phyloP scores from a whole-genome alignment of 345 rosid species.

The Acer yangbiense region DNA sequence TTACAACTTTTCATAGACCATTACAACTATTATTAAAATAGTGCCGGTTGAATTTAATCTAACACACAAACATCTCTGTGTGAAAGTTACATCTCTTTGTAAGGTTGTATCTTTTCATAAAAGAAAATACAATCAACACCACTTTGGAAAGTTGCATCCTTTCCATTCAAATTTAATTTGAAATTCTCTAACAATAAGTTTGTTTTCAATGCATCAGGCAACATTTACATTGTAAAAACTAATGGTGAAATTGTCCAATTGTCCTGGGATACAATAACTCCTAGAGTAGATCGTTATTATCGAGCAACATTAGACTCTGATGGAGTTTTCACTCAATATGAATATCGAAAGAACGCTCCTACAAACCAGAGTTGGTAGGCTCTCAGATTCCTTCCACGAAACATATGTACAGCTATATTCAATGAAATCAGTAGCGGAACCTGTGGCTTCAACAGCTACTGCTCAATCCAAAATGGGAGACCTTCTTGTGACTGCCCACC shows the following conservation, averaged over 20 bases:
- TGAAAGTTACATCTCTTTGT: too few relatives aligned
- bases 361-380: neutral
- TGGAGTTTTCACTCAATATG: conserved; percentile 28
- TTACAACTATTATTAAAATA: too few relatives aligned
- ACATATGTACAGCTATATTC: conserved; percentile 10
- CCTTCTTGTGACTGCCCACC: conserved; percentile 28
- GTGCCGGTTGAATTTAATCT: too few relatives aligned
- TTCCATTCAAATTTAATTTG: too few relatives aligned
- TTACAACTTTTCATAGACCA: too few relatives aligned
- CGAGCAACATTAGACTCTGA: conserved; percentile 33
- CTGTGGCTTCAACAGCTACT: conserved; percentile 36
- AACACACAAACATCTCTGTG: too few relatives aligned
- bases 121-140: too few relatives aligned
- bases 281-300: conserved; percentile 8
- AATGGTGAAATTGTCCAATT: conserved; percentile 12
- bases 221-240: neutral
- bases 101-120: too few relatives aligned
- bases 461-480: conserved; percentile 15
- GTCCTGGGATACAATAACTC: rapidly evolving
- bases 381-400: neutral
- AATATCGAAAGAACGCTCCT: conserved; percentile 17
- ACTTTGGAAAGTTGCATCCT: too few relatives aligned
- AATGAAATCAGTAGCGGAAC: conserved; percentile 14
- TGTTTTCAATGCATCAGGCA: conserved; percentile 25
- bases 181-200: too few relatives aligned